phyloP scores from a whole-genome alignment of 2,329 filamentous ascomycete species.

The Colletotrichum sp. region DNA sequence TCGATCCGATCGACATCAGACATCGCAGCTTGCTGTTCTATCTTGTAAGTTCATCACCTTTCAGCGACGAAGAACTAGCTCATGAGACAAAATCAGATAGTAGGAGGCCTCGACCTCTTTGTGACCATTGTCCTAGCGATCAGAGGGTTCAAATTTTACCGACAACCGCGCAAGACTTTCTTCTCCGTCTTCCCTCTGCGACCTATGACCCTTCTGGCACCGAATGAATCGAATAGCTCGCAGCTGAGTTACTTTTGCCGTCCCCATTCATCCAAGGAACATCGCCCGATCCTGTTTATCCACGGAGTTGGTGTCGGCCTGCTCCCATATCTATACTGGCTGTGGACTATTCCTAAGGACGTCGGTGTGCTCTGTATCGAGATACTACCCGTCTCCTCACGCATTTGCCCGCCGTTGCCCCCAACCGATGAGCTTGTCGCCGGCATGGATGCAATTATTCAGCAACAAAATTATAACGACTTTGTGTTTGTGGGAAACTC shows the following conservation, averaged over 20 bases:
- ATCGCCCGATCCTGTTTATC: slow-evolving; percentile 68
- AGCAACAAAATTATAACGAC: slow-evolving; percentile 59
- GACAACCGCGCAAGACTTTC: slow-evolving; percentile 35
- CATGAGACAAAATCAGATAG: background rate
- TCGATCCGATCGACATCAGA: slow-evolving; percentile 66
- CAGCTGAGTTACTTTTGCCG: slow-evolving; percentile 69
- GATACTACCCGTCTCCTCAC: slow-evolving; percentile 68
- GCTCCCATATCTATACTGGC: slow-evolving; percentile 64
- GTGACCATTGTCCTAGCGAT: slow-evolving; percentile 50
- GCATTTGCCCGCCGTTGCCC: slow-evolving; percentile 54
- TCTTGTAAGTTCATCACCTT: slow-evolving; percentile 39
- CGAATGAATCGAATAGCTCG: slow-evolving; percentile 50
- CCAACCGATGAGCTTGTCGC: slow-evolving; percentile 20
- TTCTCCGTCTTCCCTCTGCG: slow-evolving; percentile 64
- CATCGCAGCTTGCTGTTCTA: slow-evolving; percentile 73
- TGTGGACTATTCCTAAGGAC: slow-evolving; percentile 51
- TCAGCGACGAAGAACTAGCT: slow-evolving; percentile 24
- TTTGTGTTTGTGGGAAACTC: slow-evolving; percentile 69
- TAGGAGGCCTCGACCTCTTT: slow-evolving; percentile 50
- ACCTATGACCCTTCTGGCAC: slow-evolving; percentile 51
- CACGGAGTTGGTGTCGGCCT: slow-evolving; percentile 76
- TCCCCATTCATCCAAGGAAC: slow-evolving; percentile 62
- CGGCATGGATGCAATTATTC: slow-evolving; percentile 51
- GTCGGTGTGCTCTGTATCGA: slow-evolving; percentile 70
- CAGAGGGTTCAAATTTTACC: slow-evolving; percentile 57